Evolutionary conservation across 495 filamentous ascomycete species (phyloP).

Genomic region (Penicillium atrosanguineum): DNA sequence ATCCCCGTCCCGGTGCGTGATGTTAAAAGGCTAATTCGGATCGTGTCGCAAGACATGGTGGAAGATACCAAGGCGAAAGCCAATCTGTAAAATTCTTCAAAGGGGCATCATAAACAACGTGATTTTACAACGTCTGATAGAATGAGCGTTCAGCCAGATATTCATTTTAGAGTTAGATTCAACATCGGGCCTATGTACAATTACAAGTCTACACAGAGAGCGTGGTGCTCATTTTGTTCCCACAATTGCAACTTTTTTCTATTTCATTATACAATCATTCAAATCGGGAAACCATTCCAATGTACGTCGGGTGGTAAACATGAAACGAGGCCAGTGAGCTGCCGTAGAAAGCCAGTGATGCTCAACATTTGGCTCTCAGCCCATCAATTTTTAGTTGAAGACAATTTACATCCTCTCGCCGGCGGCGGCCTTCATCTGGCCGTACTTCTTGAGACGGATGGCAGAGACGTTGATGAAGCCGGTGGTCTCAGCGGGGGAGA

Average conservation of each 20-base stretch:
- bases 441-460: slow-evolving; percentile 90
- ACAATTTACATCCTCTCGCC: slow-evolving; percentile 44
- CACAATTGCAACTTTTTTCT: slow-evolving; percentile 10
- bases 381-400: slow-evolving; percentile 4
- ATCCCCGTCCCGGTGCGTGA: background rate
- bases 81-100: slow-evolving; percentile 6
- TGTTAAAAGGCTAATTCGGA: slow-evolving; percentile 9
- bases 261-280: slow-evolving; percentile 34
- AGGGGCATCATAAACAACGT: background rate
- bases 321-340: slow-evolving; percentile 6
- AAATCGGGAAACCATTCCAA: slow-evolving; percentile 8
- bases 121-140: background rate
- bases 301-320: slow-evolving; percentile 13
- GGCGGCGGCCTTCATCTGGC: slow-evolving; percentile 62
- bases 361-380: slow-evolving; percentile 22
- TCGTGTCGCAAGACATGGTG: background rate
- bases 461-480: slow-evolving; percentile 82
- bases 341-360: slow-evolving; percentile 20
- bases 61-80: slow-evolving; percentile 7
- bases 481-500: slow-evolving; percentile 68
- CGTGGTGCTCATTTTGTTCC: background rate
- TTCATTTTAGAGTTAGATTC: background rate
- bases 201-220: background rate
- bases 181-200: background rate
- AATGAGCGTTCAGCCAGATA: background rate